Evolutionary conservation across 2,329 filamentous ascomycete genomes (phyloP), one percentile per base, ranked within the genome.

Genomic region (Neopestalotiopsis rosae): DNA sequence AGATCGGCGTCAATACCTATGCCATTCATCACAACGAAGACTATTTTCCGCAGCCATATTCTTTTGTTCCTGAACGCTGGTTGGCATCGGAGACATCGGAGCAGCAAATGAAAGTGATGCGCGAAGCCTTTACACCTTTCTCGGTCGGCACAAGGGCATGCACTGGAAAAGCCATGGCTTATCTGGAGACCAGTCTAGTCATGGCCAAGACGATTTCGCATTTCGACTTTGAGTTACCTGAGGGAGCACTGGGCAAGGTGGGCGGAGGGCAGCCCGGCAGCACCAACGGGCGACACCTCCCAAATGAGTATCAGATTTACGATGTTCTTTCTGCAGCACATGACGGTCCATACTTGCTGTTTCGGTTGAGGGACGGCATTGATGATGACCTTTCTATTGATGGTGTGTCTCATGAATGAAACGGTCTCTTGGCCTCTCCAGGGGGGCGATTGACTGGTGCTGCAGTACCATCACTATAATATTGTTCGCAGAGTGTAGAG

Each of bases 21-120:
- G 72, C 74, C 1, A 73, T 82, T 4, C 79, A 82, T n/a, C 79
- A 81, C 61, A 76, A 79, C 61, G 65, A 73, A 7, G 71, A 74
- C 4, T 77, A 76, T 68, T 78, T 77, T 58, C 69, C 72, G 0
- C 68, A 76, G 9, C 69, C 74, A 0, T 77, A 71, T 61, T 65
- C 30, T 12, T 82, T 77, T 52, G 68, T 75, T 6, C 78, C 79
- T 12, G 76, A 81, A 17, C 73, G 80, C 28, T 81, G 80, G 79
- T 69, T 81, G 3, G 45, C 45, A n/a, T 59, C 57, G 4, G 67
- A 71, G 24, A 70, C 62, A 6, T 70, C 68, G 4, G 69, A 45
- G 34, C 68, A 5, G 62, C 1, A 66, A 68, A 2, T 75, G 78
- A 59, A 59, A 34, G 24, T 9, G 24, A 59, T 59, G 57, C 57